These are phyloP conservation scores for Vicia villosa DNA, from an alignment of 306 rosid species.

Conservation along the genomic window DNA sequence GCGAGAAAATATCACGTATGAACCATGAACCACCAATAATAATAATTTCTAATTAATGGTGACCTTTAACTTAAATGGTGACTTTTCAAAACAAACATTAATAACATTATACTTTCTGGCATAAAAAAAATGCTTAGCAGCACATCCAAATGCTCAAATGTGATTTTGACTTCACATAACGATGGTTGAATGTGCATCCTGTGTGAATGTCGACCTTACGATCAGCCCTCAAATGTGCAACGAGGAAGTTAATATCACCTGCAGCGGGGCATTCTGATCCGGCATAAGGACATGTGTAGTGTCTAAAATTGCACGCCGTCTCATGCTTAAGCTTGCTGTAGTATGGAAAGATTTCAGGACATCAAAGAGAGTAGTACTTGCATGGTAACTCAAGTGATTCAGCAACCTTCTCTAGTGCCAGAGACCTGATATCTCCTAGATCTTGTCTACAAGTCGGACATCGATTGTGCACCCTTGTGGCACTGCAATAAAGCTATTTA, in stretches of 20 bases:
- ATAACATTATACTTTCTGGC: too few relatives aligned
- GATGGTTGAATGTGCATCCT: slow-evolving; percentile 91
- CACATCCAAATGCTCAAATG: too few relatives aligned
- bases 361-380: slow-evolving; percentile 76
- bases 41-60: too few relatives aligned
- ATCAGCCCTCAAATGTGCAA: slow-evolving; percentile 82
- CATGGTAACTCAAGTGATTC: slow-evolving; percentile 88
- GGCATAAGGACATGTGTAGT: too few relatives aligned
- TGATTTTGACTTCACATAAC: slow-evolving; percentile 89
- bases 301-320: too few relatives aligned
- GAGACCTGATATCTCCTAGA: slow-evolving; percentile 91
- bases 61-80: too few relatives aligned
- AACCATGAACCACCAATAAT: too few relatives aligned
- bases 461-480: slow-evolving; percentile 89
- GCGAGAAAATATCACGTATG: too few relatives aligned
- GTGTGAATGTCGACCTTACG: slow-evolving; percentile 95
- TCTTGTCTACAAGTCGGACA: slow-evolving; percentile 97
- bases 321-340: slow-evolving; percentile 87
- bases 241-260: too few relatives aligned
- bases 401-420: slow-evolving; percentile 91
- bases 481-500: slow-evolving; percentile 66
- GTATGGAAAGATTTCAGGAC: slow-evolving; percentile 86
- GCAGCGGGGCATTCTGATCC: too few relatives aligned
- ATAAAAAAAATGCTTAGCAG: too few relatives aligned
- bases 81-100: too few relatives aligned